A percentile compares a stretch with the other conserved stretches of the same genome.
These are phyloP conservation scores for Stemphylium beticola DNA, from an alignment of 2,329 filamentous ascomycete species.

Conservation along the genomic window DNA sequence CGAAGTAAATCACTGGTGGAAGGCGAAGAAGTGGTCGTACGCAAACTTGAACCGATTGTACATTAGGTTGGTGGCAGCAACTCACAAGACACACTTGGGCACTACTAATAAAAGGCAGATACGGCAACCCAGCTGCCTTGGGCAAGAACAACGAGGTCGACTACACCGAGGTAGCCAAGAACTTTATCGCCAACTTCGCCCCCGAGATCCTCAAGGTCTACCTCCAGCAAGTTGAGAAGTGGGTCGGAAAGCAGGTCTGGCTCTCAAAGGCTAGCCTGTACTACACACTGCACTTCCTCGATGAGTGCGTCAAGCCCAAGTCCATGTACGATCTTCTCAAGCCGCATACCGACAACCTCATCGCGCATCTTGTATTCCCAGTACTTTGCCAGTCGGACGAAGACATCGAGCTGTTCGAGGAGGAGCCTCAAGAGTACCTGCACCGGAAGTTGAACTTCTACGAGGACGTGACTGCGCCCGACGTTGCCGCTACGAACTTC, in stretches of 20 bases:
- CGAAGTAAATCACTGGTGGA: slow-evolving; percentile 98
- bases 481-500: slow-evolving; percentile 96
- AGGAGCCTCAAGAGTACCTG: slow-evolving; percentile 94
- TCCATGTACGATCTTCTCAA: slow-evolving; percentile 95
- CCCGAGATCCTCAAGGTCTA: slow-evolving; percentile 97
- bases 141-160: slow-evolving; percentile 77
- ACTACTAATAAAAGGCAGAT: slow-evolving; percentile 61
- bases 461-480: slow-evolving; percentile 93
- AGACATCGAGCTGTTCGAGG: slow-evolving; percentile 90
- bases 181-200: slow-evolving; percentile 88
- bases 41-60: slow-evolving; percentile 96
- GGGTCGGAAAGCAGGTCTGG: slow-evolving; percentile 94
- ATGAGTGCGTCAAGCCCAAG: slow-evolving; percentile 97
- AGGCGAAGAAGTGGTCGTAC: slow-evolving; percentile 99
- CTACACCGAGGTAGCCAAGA: slow-evolving; percentile 82
- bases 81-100: slow-evolving; percentile 26
- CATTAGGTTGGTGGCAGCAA: slow-evolving; percentile 69
- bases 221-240: slow-evolving; percentile 92
- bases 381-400: slow-evolving; percentile 91
- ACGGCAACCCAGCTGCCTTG: slow-evolving; percentile 83
- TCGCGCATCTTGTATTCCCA: slow-evolving; percentile 94
- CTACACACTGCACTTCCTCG: slow-evolving; percentile 91
- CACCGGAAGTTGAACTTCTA: slow-evolving; percentile 98
- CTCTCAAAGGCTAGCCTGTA: slow-evolving; percentile 92
- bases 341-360: slow-evolving; percentile 88